A percentile compares a stretch with the other conserved stretches of the same genome.
Conservation (phyloP, 2,329 filamentous ascomycete genomes). For the Septoria linicola region DNA sequence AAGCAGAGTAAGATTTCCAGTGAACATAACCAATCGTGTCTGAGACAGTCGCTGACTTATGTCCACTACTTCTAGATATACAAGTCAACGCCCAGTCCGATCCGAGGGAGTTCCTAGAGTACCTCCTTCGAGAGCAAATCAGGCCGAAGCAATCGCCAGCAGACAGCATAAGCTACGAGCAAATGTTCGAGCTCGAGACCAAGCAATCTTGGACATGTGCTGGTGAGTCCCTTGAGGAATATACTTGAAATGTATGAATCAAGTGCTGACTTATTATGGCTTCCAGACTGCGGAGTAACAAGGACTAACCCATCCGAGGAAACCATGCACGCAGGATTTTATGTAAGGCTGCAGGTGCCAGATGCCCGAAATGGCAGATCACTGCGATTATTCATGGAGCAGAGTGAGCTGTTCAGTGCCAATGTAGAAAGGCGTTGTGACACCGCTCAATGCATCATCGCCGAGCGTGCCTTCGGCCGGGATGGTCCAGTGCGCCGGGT, state of each 20-base stretch:
- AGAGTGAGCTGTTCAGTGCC: not conserved
- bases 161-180: slow-evolving; percentile 2
- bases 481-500: slow-evolving; percentile 3
- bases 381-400: not conserved
- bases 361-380: not conserved
- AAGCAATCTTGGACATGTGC: slow-evolving; percentile 12
- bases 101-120: slow-evolving; percentile 11
- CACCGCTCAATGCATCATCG: not conserved
- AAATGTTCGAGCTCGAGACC: slow-evolving; percentile 7
- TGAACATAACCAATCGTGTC: not conserved
- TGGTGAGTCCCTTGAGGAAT: not conserved
- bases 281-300: too few relatives aligned
- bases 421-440: not conserved
- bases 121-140: slow-evolving; percentile 9
- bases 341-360: not conserved
- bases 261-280: too few relatives aligned
- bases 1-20: not conserved
- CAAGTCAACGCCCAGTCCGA: slow-evolving; percentile 13
- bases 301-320: too few relatives aligned
- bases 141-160: not conserved
- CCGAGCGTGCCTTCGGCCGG: not conserved
- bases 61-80: not conserved
- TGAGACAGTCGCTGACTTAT: too few relatives aligned
- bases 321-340: not conserved
- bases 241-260: not conserved